Conservation (phyloP, 2,329 filamentous ascomycete species). For the Tetracladium maxilliforme region DNA sequence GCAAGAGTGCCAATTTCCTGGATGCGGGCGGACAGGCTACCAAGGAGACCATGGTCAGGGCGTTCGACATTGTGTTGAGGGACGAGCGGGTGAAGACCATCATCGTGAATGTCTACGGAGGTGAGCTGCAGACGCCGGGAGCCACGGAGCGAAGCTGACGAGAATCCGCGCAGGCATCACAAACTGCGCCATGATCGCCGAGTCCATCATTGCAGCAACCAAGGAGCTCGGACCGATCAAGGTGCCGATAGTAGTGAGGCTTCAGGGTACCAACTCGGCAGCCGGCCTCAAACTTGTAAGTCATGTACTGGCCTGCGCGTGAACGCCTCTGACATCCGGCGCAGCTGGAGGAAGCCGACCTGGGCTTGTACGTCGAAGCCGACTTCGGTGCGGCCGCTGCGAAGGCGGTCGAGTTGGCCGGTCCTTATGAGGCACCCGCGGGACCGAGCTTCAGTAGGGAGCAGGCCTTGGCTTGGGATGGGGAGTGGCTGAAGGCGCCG, state of each 20-base stretch:
- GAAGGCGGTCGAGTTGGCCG: conserved; percentile 49
- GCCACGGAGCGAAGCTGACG: conserved; percentile 12
- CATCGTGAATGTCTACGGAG: conserved; percentile 59
- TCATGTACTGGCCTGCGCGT: conserved; percentile 4
- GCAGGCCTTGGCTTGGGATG: too few relatives aligned
- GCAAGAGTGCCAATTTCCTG: conserved; percentile 67
- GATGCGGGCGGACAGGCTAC: conserved; percentile 87
- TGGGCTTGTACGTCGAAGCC: conserved; percentile 58
- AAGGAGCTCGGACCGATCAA: conserved; percentile 24
- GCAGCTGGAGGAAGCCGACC: conserved; percentile 48
- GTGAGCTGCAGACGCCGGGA: conserved; percentile 31
- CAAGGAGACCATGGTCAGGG: conserved; percentile 61
- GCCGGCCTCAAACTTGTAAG: conserved; percentile 48
- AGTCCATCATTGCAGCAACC: conserved; percentile 28
- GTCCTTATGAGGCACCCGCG: too few relatives aligned
- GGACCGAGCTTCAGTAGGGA: too few relatives aligned
- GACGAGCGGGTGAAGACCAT: conserved; percentile 60
- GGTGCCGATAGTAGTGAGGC: conserved; percentile 64
- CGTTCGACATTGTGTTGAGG: conserved; percentile 57
- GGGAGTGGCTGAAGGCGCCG: too few relatives aligned
- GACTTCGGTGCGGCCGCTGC: conserved; percentile 59
- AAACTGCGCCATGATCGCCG: conserved; percentile 33
- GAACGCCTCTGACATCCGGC: neutral
- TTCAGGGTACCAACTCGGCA: conserved; percentile 62
- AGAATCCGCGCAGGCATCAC: conserved; percentile 23